Evolutionary conservation across 148 eudicot species (phyloP).

Genomic region (Selenicereus undatus): DNA sequence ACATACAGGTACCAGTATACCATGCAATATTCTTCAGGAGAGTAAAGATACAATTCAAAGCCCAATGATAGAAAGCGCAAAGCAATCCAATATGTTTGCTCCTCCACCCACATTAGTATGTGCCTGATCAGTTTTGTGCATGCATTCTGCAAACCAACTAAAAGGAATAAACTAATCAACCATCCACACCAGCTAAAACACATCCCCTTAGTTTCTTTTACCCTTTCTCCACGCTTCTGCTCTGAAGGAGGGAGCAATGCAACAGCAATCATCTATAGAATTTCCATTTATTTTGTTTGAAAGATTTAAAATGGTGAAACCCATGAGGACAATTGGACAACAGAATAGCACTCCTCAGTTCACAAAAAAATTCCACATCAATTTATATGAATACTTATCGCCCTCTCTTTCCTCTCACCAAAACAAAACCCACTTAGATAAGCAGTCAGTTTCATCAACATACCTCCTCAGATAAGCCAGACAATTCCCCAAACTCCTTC

Average conservation of each 20-base stretch:
- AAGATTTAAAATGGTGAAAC: neutral
- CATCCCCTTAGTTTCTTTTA: neutral
- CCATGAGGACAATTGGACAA: neutral
- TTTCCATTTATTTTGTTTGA: neutral
- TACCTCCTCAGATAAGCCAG: constrained; percentile 72
- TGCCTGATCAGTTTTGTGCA: constrained; percentile 54
- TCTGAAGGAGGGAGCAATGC: neutral
- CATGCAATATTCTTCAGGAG: constrained; percentile 90
- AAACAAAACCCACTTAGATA: neutral
- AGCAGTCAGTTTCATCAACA: constrained; percentile 13
- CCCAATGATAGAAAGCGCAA: constrained; percentile 81
- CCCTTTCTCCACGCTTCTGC: neutral
- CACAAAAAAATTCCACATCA: neutral
- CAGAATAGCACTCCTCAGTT: neutral
- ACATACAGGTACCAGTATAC: constrained; percentile 94
- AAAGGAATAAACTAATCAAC: constrained; percentile 23
- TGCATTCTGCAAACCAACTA: constrained; percentile 49
- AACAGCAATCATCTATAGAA: neutral
- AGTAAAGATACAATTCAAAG: constrained; percentile 83
- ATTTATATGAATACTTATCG: neutral
- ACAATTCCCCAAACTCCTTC: constrained; percentile 58
- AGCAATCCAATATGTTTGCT: constrained; percentile 96
- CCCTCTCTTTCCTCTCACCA: constrained; percentile 2
- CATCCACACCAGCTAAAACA: neutral
- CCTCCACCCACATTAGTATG: constrained; percentile 89